Base-by-base conservation (phyloP, 495 filamentous ascomycete genomes). In the Halenospora varia region DNA sequence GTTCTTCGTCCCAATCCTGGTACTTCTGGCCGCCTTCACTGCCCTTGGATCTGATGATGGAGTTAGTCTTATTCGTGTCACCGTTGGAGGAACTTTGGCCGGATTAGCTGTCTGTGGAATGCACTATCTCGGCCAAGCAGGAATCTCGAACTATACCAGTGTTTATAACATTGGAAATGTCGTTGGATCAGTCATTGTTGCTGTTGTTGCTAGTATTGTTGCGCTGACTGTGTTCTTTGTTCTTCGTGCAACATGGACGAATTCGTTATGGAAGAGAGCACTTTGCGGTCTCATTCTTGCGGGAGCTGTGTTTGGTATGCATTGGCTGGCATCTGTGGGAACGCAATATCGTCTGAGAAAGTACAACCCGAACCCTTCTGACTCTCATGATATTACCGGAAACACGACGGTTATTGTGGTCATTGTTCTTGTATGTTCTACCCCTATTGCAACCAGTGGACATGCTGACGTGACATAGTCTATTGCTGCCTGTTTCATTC, bases 71-170 rank as follows among this genome's bases (percentile, higher is more conserved):
- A 61, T 79, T 66, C 81, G 84, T 10, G 79, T 88, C 15, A 45
- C 72, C n/a, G 59, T 79, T 0, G 85, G 85, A 23, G 90, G 91
- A 0, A 56, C 81, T 3, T 70, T 91, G 42, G 84, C 86, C 0
- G 92, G 92, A 6, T 71, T 81, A 2, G 82, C 88, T 18, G 85
- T 95, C 52, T 88, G 87, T 53, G 92, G 86, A 3, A 96, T 96
- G 92, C 89, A 96, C 67, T 96, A 96, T 62, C 73, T 95, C 45
- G 90, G 90, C 23, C 89, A 95, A 64, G 78, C 86, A 11, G 89
- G 91, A 29, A 92, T 94, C 61, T 73, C 75, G 13, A 94, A 96
- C 68, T 96, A 96, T 65, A 61, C 62, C 6, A 82, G 85, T 62
- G 60, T 65, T 10, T 92, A 93, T 58, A 26, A 61, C 8, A 60